Evolutionary conservation across 768 basidiomycete genomes (phyloP), one percentile per base, ranked within the genome.

Genomic region (Lactifluus echinatus): DNA sequence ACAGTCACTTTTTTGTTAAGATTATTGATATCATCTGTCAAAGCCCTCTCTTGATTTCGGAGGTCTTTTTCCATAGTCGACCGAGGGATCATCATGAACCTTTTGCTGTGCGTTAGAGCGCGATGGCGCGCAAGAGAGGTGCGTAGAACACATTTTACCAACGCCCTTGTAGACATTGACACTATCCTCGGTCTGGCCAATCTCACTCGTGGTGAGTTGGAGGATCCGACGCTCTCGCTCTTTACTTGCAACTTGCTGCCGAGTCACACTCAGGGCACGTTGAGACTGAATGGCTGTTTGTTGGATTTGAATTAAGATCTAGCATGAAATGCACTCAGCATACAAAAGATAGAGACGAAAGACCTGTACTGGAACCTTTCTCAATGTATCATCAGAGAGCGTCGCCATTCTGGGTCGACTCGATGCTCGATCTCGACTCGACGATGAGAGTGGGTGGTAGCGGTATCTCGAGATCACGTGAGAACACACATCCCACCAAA

Each of bases 281-380:
- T 93, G 89, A 4, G 93, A 92, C 66, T 87, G 83, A 21, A 93
- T 74, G 14, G 90, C 91, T 15, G 90, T 93, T 71, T 88, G 83
- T 72, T 96, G 93, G 56, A 96, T 94, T 75, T 95, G 93, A 42
- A 87, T 74, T 54, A 96, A 73, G 68, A 96, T 94, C 93, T 96
- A 71, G 39, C 62, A 24, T 23, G 44, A 4, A 52, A 31, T 23
- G 19, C n/a, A 50, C 31, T 37, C 44, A 54, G 21, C n/a, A 26
- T 37, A 45, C 7, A n/a, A 26, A 6, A 23, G 3, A 17, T 3
- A 36, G 39, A 31, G 37, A 43, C 17, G 34, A 39, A n/a, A 17
- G 28, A 17, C 11, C 4, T 53, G 17, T 23, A 28, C 28, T 26
- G 4, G 24, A 12, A 89, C 91, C 78, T 86, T 92, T 67, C 85